phyloP scores from a whole-genome alignment of 768 basidiomycete species.

The Suillus cothurnatus region DNA sequence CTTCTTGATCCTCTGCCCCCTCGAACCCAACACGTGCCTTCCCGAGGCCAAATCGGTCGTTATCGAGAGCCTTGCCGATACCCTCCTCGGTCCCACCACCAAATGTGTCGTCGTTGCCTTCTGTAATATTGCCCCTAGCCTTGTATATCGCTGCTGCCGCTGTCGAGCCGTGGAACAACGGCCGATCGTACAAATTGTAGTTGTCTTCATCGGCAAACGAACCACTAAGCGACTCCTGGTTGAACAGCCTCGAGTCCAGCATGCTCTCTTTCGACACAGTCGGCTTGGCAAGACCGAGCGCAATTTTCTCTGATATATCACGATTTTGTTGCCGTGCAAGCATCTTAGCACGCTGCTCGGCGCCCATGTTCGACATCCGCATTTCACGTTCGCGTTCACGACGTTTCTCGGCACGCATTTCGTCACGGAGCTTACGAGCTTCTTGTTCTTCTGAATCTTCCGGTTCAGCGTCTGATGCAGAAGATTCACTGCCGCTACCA shows the following conservation, averaged over 20 bases:
- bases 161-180: conserved; percentile 93
- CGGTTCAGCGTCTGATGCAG: conserved; percentile 50
- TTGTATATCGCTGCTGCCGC: conserved; percentile 99
- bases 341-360: conserved; percentile 94
- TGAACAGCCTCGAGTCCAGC: conserved; percentile 97
- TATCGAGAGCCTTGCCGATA: conserved; percentile 85
- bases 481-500: conserved; percentile 73
- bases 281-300: conserved; percentile 96
- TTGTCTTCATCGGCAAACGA: conserved; percentile 90
- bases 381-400: conserved; percentile 95
- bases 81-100: conserved; percentile 97
- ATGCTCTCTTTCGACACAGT: conserved; percentile 95
- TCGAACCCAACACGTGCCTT: conserved; percentile 86
- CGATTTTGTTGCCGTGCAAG: conserved; percentile 96
- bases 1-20: conserved; percentile 84
- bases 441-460: conserved; percentile 83
- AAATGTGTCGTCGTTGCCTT: conserved; percentile 89
- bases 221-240: conserved; percentile 84
- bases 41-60: conserved; percentile 93
- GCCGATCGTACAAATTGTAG: conserved; percentile 94
- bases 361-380: conserved; percentile 99
- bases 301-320: conserved; percentile 99
- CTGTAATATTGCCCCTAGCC: conserved; percentile 81
- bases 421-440: conserved; percentile 81
- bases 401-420: conserved; percentile 90